Evolutionary conservation across 2,329 filamentous ascomycete genomes (phyloP), one percentile per base, ranked within the genome.

Genomic region (Bipolaris bicolor): DNA sequence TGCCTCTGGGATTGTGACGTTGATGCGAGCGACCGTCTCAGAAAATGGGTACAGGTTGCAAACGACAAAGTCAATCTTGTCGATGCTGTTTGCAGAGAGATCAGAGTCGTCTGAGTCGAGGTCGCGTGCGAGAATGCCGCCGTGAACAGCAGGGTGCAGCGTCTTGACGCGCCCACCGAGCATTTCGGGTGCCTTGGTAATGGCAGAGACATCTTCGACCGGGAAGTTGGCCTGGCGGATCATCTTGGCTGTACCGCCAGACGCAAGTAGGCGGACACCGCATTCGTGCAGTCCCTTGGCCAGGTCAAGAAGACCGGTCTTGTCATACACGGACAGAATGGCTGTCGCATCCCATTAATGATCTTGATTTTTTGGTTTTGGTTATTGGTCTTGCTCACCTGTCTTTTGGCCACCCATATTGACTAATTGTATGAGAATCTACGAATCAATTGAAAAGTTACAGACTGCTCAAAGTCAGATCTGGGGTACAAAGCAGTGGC

Each of bases 41-140:
- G 97, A 97, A 88, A 99, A 99, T 11, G 95, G 95, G 80, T 99
- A 98, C 41, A 99, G 86, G 82, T 99, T 99, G 89, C 95, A 98
- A 76, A 99, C 79, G 52, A 77, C 75, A 48, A 75, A 79, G 64
- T 79, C 77, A 48, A 79, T 76, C 70, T 76, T 76, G 55, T 76
- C 72, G 51, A 76, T 76, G 67, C 73, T 76, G 65, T 76, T 74
- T 18, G 72, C 70, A 4, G 72, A 92, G 48, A 99, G 88, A 75
- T 99, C 95, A 80, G 97, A 96, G 81, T 98, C 92, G 79, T 99
- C 95, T 13, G 93, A 94, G 66, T 90, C 92, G 66, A 98, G 89
- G 79, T 98, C 88, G 65, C 95, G 91, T 59, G 95, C 95, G 61
- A 99, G 89, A 69, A 99, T 98, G 65, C 90, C 90, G 63, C 89